These are phyloP conservation scores for Rhamnella rubrinervis DNA, from an alignment of 331 rosid species.

Conservation along the genomic window DNA sequence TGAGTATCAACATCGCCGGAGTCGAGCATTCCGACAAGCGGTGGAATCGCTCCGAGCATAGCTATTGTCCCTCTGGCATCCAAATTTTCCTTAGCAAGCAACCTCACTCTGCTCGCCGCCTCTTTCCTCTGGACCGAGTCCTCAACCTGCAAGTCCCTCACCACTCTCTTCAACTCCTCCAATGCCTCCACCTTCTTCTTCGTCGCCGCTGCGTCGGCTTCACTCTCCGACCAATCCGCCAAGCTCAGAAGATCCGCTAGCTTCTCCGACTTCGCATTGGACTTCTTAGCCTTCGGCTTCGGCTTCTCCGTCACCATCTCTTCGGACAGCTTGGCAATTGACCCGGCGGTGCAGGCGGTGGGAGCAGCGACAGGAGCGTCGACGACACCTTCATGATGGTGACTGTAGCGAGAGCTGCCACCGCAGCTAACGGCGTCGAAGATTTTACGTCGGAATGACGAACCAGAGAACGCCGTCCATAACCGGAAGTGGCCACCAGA, in stretches of 20 bases:
- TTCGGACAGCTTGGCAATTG: slow-evolving; percentile 18
- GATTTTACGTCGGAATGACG: slow-evolving; percentile 66
- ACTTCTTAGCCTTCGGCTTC: background rate
- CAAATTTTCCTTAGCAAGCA: slow-evolving; percentile 66
- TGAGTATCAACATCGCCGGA: slow-evolving; percentile 52
- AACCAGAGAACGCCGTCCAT: slow-evolving; percentile 54
- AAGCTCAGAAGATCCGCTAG: slow-evolving; percentile 72
- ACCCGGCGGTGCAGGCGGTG: slow-evolving; percentile 14
- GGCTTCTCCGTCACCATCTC: slow-evolving; percentile 27
- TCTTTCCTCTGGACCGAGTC: slow-evolving; percentile 39
- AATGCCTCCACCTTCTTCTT: slow-evolving; percentile 63
- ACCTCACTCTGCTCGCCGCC: slow-evolving; percentile 67
- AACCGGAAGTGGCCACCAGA: slow-evolving; percentile 53
- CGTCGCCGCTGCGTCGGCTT: slow-evolving; percentile 43
- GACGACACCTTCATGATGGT: slow-evolving; percentile 13
- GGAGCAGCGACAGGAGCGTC: slow-evolving; percentile 4
- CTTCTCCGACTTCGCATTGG: slow-evolving; percentile 58
- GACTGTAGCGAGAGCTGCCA: slow-evolving; percentile 53
- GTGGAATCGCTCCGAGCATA: slow-evolving; percentile 93
- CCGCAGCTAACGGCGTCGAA: slow-evolving; percentile 89
- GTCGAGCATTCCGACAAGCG: slow-evolving; percentile 85
- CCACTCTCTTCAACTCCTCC: slow-evolving; percentile 68
- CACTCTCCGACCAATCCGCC: slow-evolving; percentile 48
- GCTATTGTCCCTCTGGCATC: slow-evolving; percentile 74
- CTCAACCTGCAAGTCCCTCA: slow-evolving; percentile 58